phyloP scores from a whole-genome alignment of 495 filamentous ascomycete genomes.

The Margaritispora aquatica region DNA sequence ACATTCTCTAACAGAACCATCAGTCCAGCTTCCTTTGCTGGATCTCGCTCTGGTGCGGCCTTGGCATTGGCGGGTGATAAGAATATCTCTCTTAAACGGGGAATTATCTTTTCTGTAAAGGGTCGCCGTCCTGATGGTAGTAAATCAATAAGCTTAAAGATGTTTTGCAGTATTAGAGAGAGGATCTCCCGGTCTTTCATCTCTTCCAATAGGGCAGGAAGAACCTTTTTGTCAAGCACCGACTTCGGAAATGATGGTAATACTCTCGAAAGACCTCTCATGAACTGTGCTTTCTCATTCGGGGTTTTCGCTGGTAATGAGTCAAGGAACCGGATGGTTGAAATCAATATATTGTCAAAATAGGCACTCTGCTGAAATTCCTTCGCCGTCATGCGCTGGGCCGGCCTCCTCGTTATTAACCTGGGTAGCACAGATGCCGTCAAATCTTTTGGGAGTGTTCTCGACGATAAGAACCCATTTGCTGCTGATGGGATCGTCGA shows the following conservation, averaged over 20 bases:
- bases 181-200: slow-evolving; percentile 84
- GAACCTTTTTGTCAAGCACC: slow-evolving; percentile 88
- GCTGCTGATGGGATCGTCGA: slow-evolving; percentile 66
- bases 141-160: slow-evolving; percentile 77
- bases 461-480: slow-evolving; percentile 80
- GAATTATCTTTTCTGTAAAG: slow-evolving; percentile 78
- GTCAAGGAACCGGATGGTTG: slow-evolving; percentile 91
- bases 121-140: slow-evolving; percentile 69
- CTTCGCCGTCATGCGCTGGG: slow-evolving; percentile 77
- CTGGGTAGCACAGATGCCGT: slow-evolving; percentile 66
- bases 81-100: slow-evolving; percentile 79
- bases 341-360: slow-evolving; percentile 94
- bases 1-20: slow-evolving; percentile 86
- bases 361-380: slow-evolving; percentile 93
- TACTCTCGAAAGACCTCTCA: slow-evolving; percentile 81
- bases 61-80: slow-evolving; percentile 42
- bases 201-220: slow-evolving; percentile 85
- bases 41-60: slow-evolving; percentile 59
- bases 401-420: slow-evolving; percentile 78
- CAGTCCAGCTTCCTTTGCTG: slow-evolving; percentile 79
- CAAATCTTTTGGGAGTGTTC: slow-evolving; percentile 74
- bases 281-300: slow-evolving; percentile 84
- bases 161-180: slow-evolving; percentile 76
- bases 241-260: slow-evolving; percentile 85
- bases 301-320: slow-evolving; percentile 83